Base-by-base conservation (phyloP, 306 rosid genomes). In the Nissolia schottii region DNA sequence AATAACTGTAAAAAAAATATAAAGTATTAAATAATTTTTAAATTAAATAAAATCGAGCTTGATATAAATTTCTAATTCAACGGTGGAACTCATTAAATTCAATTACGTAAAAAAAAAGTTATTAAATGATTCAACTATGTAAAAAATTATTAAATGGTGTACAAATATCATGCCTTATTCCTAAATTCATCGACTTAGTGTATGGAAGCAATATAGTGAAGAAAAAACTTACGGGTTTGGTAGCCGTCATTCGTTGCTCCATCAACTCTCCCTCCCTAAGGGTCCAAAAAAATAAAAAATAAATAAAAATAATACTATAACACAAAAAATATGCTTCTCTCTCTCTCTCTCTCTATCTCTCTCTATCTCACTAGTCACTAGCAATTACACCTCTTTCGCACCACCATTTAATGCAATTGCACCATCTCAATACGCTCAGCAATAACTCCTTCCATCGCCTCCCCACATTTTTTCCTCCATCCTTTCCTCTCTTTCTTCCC, bases 381-480 rank as follows among this genome's bases (percentile, higher is more conserved):
- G 89, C 95, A 87, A 85, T 89, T 83, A 87, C 91, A 91, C 94
- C 93, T 69, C 85, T 77, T 85, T 80, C 82, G 68, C 90, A 45
- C 74, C 81, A 71, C 92, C 92, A 94, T 91, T 95, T 71, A 95
- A 89, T 95, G 97, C 99, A 84, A 64, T 95, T 84, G 96, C 97
- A 91, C 89, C 96, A 88, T 91, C 97, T 91, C 97, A 88, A 88
- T 78, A 81, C 93, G 79, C 92, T 86, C 96, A 84, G 93, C 96
- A 95, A 87, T 95, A 75, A 92, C 96, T 95, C n/a, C n/a, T n/a
- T n/a, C n/a, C 94, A 81, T 85, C 83, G 41, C 97, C 84, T 82
- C 85, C 85, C 85, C 85, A 76, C 84, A 86, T 72, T 85, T 88
- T 84, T 77, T n/a, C n/a, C 87, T 84, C 86, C 90, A 57, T 73